Base-by-base conservation (phyloP, 2,329 filamentous ascomycete genomes). In the Fusarium falciforme region DNA sequence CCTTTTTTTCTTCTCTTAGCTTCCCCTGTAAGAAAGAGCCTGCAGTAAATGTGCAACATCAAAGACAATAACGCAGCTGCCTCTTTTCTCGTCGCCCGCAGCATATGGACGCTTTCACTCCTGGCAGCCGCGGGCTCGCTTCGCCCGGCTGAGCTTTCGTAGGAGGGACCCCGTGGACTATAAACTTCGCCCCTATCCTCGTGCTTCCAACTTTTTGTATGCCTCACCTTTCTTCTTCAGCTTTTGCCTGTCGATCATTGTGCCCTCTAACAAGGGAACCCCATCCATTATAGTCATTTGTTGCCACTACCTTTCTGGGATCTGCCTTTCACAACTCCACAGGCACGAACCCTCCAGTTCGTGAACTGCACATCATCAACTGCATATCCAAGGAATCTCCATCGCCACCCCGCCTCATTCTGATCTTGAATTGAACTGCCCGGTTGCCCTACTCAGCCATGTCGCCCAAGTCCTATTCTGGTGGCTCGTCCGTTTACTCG, bases 51-150 rank as follows among this genome's bases (percentile, higher is more conserved):
- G 76, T 78, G 74, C 72, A 75, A 77, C 75, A 68, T 66, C 44
- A 62, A 67, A 54, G 55, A 71, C 60, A 64, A 68, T 61, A 62
- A 63, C 40, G 59, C 52, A 60, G 60, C 49, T 55, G 59, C 72
- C 61, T 75, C 57, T 75, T 65, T 64, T 64, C 70, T 72, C 61
- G 54, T 76, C 75, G 75, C 76, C 77, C 72, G 76, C 76, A 78
- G 76, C 68, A 61, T 72, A 70, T 76, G 75, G 65, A 66, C 66
- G 66, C 42, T 63, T 33, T 61, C 62, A 49, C 61, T 67, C 64
- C 54, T 75, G 73, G 75, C 63, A 76, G 33, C 58, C 67, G 70
- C 6, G 33, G 33, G 40, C 57, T 66, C 63, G 57, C 65, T 61
- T 65, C 60, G 36, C 60, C 54, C 63, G 59, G 66, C 65, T 58